phyloP scores from a whole-genome alignment of 257 asterid genomes.

The Nicotiana tomentosiformis region DNA sequence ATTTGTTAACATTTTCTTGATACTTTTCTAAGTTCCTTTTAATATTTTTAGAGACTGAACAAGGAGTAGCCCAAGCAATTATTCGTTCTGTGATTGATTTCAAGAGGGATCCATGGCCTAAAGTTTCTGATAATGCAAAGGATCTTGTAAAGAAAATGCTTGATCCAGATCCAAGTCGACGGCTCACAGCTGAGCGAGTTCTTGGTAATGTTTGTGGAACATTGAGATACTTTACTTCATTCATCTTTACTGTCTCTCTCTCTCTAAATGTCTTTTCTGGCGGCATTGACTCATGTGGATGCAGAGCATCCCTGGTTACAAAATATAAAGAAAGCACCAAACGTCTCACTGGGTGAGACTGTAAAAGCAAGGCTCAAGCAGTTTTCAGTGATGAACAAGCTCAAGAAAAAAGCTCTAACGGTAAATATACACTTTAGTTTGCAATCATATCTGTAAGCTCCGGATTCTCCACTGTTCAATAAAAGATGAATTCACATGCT shows the following conservation, averaged over 20 bases:
- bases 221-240: background rate
- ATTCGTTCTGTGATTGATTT: conserved; percentile 64
- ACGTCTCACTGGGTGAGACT: conserved; percentile 59
- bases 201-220: conserved; percentile 37
- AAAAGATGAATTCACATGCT: background rate
- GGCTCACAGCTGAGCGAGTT: conserved; percentile 63
- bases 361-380: conserved; percentile 77
- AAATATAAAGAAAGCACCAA: conserved; percentile 60
- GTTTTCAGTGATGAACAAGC: conserved; percentile 63
- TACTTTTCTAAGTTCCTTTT: background rate
- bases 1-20: background rate
- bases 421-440: conserved; percentile 20
- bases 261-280: background rate
- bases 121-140: conserved; percentile 65
- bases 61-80: conserved; percentile 89
- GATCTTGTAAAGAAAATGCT: conserved; percentile 87
- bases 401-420: conserved; percentile 60
- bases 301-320: conserved; percentile 71
- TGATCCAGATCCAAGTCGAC: conserved; percentile 50
- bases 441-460: background rate
- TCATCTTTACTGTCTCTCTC: background rate
- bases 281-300: background rate
- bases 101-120: conserved; percentile 81
- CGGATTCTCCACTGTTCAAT: background rate
- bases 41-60: conserved; percentile 60